These are phyloP conservation scores for Chalara sp. DNA, from an alignment of 2,329 filamentous ascomycete species.

Conservation along the genomic window DNA sequence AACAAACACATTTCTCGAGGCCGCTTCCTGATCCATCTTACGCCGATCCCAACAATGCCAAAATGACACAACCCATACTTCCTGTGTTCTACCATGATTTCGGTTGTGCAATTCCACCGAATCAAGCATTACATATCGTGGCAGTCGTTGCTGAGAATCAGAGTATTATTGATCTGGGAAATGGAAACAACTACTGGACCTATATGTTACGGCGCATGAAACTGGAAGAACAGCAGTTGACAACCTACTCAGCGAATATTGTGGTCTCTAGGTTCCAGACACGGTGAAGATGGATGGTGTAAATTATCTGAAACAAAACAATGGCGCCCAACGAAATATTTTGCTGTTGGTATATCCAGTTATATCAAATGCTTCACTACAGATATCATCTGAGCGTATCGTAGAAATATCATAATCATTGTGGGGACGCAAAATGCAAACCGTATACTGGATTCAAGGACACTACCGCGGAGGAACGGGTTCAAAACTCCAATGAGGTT, in stretches of 20 bases:
- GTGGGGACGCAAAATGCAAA: slow-evolving; percentile 70
- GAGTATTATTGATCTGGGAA: slow-evolving; percentile 59
- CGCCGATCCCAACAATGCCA: slow-evolving; percentile 37
- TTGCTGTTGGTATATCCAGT: slow-evolving; percentile 69
- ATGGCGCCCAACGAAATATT: slow-evolving; percentile 46
- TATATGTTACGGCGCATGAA: slow-evolving; percentile 60
- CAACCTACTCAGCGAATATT: slow-evolving; percentile 60
- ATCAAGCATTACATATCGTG: slow-evolving; percentile 57
- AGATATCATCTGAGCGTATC: slow-evolving; percentile 52
- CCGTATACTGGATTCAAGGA: slow-evolving; percentile 63
- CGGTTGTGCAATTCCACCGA: slow-evolving; percentile 63
- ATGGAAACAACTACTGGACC: slow-evolving; percentile 71
- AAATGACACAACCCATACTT: slow-evolving; percentile 59
- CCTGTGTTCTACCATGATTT: slow-evolving; percentile 76
- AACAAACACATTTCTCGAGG: slow-evolving; percentile 52
- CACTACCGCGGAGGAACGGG: slow-evolving; percentile 59
- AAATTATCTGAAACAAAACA: slow-evolving; percentile 45
- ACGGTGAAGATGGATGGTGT: slow-evolving; percentile 56
- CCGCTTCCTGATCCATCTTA: slow-evolving; percentile 47
- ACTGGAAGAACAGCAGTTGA: slow-evolving; percentile 52
- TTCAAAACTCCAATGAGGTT: slow-evolving; percentile 52
- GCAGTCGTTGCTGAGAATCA: slow-evolving; percentile 29
- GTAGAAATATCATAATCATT: slow-evolving; percentile 59
- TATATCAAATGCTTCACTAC: slow-evolving; percentile 58
- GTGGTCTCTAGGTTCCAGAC: slow-evolving; percentile 62